Evolutionary conservation across 2,329 filamentous ascomycete species (phyloP).

Genomic region (Phaeoacremonium minimum): DNA sequence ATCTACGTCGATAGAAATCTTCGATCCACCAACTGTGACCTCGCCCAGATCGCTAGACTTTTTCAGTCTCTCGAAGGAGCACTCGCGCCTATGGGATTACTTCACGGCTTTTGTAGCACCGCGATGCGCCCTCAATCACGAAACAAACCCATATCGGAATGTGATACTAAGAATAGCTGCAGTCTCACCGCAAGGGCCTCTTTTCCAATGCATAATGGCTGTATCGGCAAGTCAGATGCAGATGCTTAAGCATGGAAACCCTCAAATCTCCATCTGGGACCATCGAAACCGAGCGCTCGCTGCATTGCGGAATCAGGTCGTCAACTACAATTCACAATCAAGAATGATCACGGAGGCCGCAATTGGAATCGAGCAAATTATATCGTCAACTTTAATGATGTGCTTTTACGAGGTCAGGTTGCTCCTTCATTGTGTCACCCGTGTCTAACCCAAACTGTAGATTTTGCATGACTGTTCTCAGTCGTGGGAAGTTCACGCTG

Average conservation of each 20-base stretch:
- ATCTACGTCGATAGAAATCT: not conserved
- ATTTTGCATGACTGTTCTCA: conserved; percentile 19
- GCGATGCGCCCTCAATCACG: conserved; percentile 16
- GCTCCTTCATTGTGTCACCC: too few relatives aligned
- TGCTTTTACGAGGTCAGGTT: conserved; percentile 19
- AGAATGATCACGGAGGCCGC: too few relatives aligned
- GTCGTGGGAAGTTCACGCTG: conserved; percentile 19
- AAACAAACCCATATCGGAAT: conserved; percentile 18
- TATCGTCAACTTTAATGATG: conserved; percentile 17
- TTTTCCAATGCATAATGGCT: conserved; percentile 21
- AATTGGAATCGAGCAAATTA: too few relatives aligned
- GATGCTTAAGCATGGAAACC: conserved; percentile 15
- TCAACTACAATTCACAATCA: too few relatives aligned
- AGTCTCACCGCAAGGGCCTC: conserved; percentile 13
- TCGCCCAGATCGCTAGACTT: too few relatives aligned
- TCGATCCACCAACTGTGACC: not conserved
- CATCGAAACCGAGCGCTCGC: conserved; percentile 15
- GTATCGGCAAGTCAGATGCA: conserved; percentile 20
- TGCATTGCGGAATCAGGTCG: too few relatives aligned
- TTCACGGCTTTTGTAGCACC: conserved; percentile 17
- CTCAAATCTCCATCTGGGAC: conserved; percentile 11
- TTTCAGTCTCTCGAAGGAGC: conserved; percentile 1
- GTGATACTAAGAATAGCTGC: conserved; percentile 18
- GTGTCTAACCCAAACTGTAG: conserved; percentile 3
- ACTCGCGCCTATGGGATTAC: conserved; percentile 19